A percentile compares a stretch with the other conserved stretches of the same genome.
phyloP scores from a whole-genome alignment of 73 alveolate species.

The Tetrahymena thermophila region DNA sequence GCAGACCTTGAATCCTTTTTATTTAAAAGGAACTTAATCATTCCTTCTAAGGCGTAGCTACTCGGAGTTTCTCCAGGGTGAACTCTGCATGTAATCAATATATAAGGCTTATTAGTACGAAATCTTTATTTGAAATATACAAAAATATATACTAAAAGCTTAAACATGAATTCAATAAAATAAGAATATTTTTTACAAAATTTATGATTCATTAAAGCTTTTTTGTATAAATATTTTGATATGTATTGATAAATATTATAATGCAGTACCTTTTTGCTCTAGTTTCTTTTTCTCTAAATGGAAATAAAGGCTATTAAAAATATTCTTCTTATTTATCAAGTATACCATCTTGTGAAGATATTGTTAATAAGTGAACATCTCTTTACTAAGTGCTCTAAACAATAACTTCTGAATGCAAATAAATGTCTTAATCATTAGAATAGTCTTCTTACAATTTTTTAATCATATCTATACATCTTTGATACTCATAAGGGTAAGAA shows the following conservation, averaged over 20 bases:
- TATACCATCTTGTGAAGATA: constrained; percentile 36
- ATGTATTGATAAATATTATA: constrained; percentile 7
- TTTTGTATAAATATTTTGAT: too few species aligned
- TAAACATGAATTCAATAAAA: too few species aligned
- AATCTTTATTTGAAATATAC: neutral
- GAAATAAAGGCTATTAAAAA: neutral
- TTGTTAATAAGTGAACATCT: constrained; percentile 47
- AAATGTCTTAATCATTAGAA: constrained; percentile 18
- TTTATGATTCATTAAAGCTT: too few species aligned
- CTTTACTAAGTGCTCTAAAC: constrained; percentile 46
- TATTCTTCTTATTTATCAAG: constrained; percentile 46
- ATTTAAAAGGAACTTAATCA: constrained; percentile 5
- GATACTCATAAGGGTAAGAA: neutral
- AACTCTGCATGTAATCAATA: constrained; percentile 31
- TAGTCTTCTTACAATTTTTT: neutral
- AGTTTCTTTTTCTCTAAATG: neutral
- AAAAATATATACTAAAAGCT: too few species aligned
- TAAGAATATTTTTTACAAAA: too few species aligned
- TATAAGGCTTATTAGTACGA: constrained; percentile 18
- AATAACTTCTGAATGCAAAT: constrained; percentile 47
- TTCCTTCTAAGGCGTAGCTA: constrained; percentile 15
- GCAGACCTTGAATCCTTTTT: constrained; percentile 20
- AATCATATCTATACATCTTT: neutral
- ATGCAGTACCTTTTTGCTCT: constrained; percentile 19
- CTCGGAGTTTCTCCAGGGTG: constrained; percentile 42